A percentile compares a stretch with the other conserved stretches of the same genome.
These are phyloP conservation scores for Coffea humblotiana DNA, from an alignment of 305 asterid species.

Conservation along the genomic window DNA sequence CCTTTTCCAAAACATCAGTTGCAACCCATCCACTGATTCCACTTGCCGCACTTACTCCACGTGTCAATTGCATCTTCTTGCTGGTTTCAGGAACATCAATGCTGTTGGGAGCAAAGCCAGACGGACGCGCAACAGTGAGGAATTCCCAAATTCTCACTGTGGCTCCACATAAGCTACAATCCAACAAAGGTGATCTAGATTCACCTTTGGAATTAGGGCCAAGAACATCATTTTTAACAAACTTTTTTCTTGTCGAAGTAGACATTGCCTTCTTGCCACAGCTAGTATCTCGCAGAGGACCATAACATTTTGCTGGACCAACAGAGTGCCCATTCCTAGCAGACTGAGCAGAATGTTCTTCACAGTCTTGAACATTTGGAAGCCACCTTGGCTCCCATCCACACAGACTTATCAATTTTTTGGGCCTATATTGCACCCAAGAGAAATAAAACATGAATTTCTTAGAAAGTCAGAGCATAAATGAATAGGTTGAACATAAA, in stretches of 20 bases:
- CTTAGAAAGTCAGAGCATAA: constrained; percentile 16
- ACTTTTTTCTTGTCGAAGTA: constrained; percentile 59
- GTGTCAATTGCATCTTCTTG: constrained; percentile 86
- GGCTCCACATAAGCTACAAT: constrained; percentile 98
- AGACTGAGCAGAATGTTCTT: constrained; percentile 98
- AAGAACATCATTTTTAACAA: constrained; percentile 42
- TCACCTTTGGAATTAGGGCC: constrained; percentile 62
- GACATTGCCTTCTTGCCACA: constrained; percentile 81
- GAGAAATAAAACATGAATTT: constrained; percentile 6
- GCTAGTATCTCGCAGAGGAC: constrained; percentile 69
- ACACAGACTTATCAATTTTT: constrained; percentile 91
- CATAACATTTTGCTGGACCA: constrained; percentile 64
- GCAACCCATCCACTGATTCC: constrained; percentile 97
- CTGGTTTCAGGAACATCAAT: constrained; percentile 76
- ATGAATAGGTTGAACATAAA: constrained; percentile 17
- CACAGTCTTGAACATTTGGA: constrained; percentile 97
- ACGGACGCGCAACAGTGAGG: constrained; percentile 75
- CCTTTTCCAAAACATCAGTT: constrained; percentile 69
- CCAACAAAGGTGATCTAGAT: constrained; percentile 88
- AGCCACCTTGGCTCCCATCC: constrained; percentile 99
- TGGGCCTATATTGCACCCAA: constrained; percentile 60
- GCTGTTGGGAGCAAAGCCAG: constrained; percentile 74
- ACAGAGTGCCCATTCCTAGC: constrained; percentile 84
- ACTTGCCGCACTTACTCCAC: constrained; percentile 97
- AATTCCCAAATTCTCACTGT: constrained; percentile 96